Conservation (phyloP, 305 asterid species). For the Rubia balearica region DNA sequence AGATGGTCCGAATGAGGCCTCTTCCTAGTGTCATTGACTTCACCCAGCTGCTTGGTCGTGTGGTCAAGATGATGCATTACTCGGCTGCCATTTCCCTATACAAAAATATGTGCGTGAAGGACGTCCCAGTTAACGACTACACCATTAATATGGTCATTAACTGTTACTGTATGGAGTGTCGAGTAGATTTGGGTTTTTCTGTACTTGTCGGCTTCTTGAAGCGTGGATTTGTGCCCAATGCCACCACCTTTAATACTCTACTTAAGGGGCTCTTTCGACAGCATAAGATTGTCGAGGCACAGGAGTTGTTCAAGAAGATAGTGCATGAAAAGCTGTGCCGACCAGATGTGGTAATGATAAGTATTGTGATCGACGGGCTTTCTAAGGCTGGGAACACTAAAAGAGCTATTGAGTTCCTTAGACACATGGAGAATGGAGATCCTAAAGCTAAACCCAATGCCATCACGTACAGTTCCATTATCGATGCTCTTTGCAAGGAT, state of each 20-base stretch:
- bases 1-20: background rate
- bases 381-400: background rate
- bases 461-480: background rate
- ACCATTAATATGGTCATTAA: background rate
- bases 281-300: background rate
- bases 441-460: background rate
- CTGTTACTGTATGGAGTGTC: background rate
- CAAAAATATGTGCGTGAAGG: too few species aligned
- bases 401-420: background rate
- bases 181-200: background rate
- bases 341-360: background rate
- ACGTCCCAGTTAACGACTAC: background rate
- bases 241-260: background rate
- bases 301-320: background rate
- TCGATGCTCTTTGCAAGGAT: background rate
- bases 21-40: background rate
- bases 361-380: background rate
- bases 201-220: background rate
- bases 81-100: background rate
- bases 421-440: background rate
- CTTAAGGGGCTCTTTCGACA: background rate
- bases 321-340: background rate
- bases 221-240: background rate
- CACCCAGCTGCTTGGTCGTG: background rate
- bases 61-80: background rate